Conservation (phyloP, 768 basidiomycete genomes). For the Tulasnella sp. region DNA sequence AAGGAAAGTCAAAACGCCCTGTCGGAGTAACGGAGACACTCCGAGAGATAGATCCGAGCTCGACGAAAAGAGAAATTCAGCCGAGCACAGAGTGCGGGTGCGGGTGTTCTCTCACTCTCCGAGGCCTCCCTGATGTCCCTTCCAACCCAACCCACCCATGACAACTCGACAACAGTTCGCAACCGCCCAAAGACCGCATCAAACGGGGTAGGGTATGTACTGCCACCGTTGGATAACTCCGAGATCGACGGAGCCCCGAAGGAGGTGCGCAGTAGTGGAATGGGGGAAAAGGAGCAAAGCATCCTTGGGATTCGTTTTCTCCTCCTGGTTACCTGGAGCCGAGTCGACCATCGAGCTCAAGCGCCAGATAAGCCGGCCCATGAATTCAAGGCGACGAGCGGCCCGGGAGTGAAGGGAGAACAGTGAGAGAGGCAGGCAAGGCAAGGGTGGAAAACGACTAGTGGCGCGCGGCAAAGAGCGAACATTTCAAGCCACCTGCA, state of each 20-base stretch:
- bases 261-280: background rate
- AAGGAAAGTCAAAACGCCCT: too few relatives aligned
- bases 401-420: too few relatives aligned
- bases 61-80: background rate
- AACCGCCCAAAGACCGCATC: background rate
- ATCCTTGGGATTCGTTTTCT: background rate
- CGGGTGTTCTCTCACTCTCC: background rate
- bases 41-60: too few relatives aligned
- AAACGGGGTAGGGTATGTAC: background rate
- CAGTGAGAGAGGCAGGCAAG: background rate
- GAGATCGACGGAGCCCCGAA: background rate
- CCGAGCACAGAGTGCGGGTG: too few relatives aligned
- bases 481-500: background rate
- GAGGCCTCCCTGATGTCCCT: background rate
- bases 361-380: background rate
- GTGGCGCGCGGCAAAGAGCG: background rate
- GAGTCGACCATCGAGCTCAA: background rate
- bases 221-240: background rate
- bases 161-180: background rate
- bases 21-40: too few relatives aligned
- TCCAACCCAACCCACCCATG: background rate
- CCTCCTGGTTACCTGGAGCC: background rate
- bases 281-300: background rate
- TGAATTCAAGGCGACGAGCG: background rate
- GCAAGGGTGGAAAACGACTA: background rate